These are phyloP conservation scores for Alternaria atra DNA, from an alignment of 2,329 filamentous ascomycete genomes.

Conservation along the genomic window DNA sequence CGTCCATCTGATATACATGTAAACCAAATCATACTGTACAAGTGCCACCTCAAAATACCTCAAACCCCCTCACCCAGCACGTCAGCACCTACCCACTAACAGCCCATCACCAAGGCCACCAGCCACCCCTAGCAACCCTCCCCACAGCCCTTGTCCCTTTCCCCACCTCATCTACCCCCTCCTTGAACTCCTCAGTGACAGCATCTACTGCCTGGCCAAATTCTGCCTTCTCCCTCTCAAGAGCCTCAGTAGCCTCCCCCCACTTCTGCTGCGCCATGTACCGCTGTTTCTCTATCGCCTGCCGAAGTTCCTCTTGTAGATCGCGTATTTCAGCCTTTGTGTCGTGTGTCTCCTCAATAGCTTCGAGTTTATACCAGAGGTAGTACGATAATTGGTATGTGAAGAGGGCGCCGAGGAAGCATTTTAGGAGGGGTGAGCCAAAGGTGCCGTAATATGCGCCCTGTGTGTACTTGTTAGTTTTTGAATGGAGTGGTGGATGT, in stretches of 20 bases:
- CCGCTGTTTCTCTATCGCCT: slow-evolving; percentile 31
- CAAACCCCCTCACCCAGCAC: neutral
- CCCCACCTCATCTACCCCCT: slow-evolving; percentile 24
- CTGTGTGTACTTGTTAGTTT: slow-evolving; percentile 5
- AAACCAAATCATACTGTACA: slow-evolving; percentile 1
- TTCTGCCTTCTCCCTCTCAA: slow-evolving; percentile 22
- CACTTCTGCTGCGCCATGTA: slow-evolving; percentile 13
- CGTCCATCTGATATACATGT: slow-evolving; percentile 6
- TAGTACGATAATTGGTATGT: slow-evolving; percentile 82
- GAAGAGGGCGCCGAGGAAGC: slow-evolving; percentile 76
- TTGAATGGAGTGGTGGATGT: neutral
- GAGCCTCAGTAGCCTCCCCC: slow-evolving; percentile 15
- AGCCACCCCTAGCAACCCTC: slow-evolving; percentile 28
- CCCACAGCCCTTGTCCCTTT: slow-evolving; percentile 24
- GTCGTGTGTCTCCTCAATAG: slow-evolving; percentile 70
- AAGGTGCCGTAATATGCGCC: slow-evolving; percentile 78
- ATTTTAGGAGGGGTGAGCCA: slow-evolving; percentile 76
- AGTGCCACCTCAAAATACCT: neutral
- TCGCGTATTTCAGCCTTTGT: slow-evolving; percentile 47
- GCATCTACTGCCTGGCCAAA: slow-evolving; percentile 18
- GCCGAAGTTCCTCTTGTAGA: slow-evolving; percentile 34
- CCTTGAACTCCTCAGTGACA: slow-evolving; percentile 23
- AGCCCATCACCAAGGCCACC: slow-evolving; percentile 37
- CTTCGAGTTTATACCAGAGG: slow-evolving; percentile 77
- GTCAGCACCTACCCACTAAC: neutral